Base-by-base conservation (phyloP, 805 yeast species). In the Kuraishia ogatae region DNA sequence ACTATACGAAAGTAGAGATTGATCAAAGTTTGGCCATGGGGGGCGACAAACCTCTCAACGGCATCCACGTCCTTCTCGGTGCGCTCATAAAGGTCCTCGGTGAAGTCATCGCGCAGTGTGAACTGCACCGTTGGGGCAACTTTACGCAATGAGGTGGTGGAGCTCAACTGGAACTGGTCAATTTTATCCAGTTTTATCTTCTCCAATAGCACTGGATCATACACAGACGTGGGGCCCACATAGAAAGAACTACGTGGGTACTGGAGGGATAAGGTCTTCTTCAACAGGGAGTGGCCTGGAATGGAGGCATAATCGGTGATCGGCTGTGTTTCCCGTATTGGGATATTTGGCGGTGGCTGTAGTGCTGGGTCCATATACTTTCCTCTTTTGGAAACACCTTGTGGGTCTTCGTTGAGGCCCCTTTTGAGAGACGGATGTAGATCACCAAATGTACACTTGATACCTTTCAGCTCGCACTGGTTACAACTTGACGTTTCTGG, bases 191-290 rank as follows among this genome's bases (percentile, higher is more conserved):
- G 67, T 29, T 76, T 79, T 39, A 89, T 81, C 48, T 79, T 71
- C 57, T 87, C 85, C 21, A 93, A 73, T 24, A 93, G 75, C 15
- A 81, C 76, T 24, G 81, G 75, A 66, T 93, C 98, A 65, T 85
- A 89, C 28, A 88, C 77, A 19, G 97, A 90, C 0, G 96, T 87
- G 1, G 96, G 84, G 1, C 98, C 97, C 21, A 92, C 85, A 62
- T 83, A 87, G 63, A 89, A 89, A 20, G 96, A 86, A 0, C 97
- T 90, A 56, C 97, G 74, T 1, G 98, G 97, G 62, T 84, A 89
- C 65, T 90, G 97, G 21, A 89, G 70, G n/a, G 88, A 80, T 35
- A 85, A 72, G 0, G 91, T 84, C 60, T 82, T 84, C 62, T 84
- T 85, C 59, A 86, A 74, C 24, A 86, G 67, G 2, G 89, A 83